Base-by-base conservation (phyloP, 805 yeast species). In the Nakazawaea molendinolei region DNA sequence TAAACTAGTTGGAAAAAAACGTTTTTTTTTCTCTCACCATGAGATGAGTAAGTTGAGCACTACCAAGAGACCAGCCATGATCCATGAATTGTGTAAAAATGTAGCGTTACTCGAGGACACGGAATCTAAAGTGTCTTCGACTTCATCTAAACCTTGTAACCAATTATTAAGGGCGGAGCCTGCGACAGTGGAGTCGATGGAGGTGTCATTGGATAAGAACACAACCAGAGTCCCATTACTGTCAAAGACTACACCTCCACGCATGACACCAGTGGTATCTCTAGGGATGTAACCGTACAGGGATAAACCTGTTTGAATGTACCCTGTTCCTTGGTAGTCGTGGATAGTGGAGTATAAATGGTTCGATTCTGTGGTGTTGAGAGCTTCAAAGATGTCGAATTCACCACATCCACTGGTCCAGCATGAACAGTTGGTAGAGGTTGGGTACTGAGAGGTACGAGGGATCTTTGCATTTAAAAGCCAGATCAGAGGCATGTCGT, bases 391-490 rank as follows among this genome's bases (percentile, higher is more conserved):
- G 46, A 79, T 71, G 57, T 81, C 90, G 47, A 75, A 79, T 56
- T 81, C 87, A 53, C 89, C 87, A 58, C 87, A 79, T 8, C 89
- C 90, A 20, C 80, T 68, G 30, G 71, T 63, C 89, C 89, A 81
- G 50, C 86, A 77, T 5, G 86, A 79, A 56, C 87, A 81, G 51
- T 74, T 75, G 24, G 62, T 60, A 45, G 74, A 74, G 5, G 59
- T 42, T 32, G 79, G 76, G 52, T 79, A 81, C 56, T 81, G 87
- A 3, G 87, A 61, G 14, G 87, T 80, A 64, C 89, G 70, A 44
- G 86, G 81, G 40, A 81, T 79, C 46, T 75, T 69, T 21, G 85
- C 80, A 46, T 81, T 80, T 50, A 81, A 61, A 42, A 81, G 61
- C 89, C 89, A 81, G 46, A 79, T 79, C 15, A 86, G 87, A 8